A percentile compares a stretch with the other conserved stretches of the same genome.
These are phyloP conservation scores for Atkinsonella hypoxylon DNA, from an alignment of 2,329 filamentous ascomycete genomes.

Conservation along the genomic window DNA sequence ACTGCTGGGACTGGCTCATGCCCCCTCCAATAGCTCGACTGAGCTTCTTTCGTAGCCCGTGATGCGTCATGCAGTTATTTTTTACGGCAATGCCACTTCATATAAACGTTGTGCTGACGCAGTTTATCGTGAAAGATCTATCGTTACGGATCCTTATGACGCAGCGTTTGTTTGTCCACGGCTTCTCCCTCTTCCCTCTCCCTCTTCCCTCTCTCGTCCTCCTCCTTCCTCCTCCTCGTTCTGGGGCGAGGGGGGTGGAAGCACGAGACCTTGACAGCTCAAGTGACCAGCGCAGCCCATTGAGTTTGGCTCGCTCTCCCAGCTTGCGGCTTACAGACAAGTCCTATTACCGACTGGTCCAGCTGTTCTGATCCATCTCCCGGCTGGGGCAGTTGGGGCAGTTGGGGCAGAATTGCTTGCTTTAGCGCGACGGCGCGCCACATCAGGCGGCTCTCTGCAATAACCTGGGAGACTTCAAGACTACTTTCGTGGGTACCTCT, in stretches of 20 bases:
- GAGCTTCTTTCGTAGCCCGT: not conserved
- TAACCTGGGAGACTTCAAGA: not conserved
- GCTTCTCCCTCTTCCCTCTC: too few species aligned
- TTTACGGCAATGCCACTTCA: too few species aligned
- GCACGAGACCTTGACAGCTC: too few species aligned
- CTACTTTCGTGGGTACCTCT: not conserved
- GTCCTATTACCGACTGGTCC: not conserved
- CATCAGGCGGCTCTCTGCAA: slow-evolving; percentile 4
- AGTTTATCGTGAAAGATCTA: too few species aligned
- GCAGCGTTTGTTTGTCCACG: too few species aligned
- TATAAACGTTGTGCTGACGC: too few species aligned
- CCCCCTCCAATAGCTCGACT: not conserved
- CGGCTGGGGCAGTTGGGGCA: slow-evolving; percentile 5
- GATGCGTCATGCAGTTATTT: not conserved
- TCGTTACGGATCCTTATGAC: too few species aligned
- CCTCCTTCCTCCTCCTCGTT: too few species aligned
- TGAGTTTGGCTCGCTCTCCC: not conserved
- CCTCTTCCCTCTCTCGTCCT: too few species aligned
- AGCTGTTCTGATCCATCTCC: slow-evolving; percentile 1
- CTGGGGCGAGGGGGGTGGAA: too few species aligned
- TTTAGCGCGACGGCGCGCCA: slow-evolving; percentile 11
- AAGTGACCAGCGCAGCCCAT: not conserved
- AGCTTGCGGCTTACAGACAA: not conserved
- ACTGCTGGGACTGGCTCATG: not conserved
- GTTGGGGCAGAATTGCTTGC: too few species aligned